A percentile compares a stretch with the other conserved stretches of the same genome.
Conservation (phyloP, 2,329 filamentous ascomycete species). For the Pseudogymnoascus sp. region DNA sequence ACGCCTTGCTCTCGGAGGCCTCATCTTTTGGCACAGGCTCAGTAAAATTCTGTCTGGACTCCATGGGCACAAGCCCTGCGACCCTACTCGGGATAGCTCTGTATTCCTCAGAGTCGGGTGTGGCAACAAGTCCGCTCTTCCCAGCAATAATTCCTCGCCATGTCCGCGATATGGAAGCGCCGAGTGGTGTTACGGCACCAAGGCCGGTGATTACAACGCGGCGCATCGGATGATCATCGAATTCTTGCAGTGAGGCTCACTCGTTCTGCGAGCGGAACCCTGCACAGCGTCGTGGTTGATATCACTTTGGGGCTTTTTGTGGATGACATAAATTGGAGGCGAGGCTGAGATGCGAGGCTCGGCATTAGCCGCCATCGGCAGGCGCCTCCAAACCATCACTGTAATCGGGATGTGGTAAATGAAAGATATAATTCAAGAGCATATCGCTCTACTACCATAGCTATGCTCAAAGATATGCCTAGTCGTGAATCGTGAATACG, state of each 20-base stretch:
- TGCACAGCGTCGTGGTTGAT: neutral
- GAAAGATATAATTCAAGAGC: neutral
- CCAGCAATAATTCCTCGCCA: conserved; percentile 77
- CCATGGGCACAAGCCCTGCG: conserved; percentile 69
- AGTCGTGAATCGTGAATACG: neutral
- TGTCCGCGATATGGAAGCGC: conserved; percentile 66
- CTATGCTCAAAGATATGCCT: neutral
- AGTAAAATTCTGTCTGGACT: conserved; percentile 19
- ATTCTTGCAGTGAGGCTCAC: neutral
- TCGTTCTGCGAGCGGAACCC: neutral
- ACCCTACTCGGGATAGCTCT: conserved; percentile 72
- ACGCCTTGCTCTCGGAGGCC: conserved; percentile 25
- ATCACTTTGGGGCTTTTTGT: neutral
- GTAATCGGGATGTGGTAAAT: neutral
- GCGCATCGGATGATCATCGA: conserved; percentile 34
- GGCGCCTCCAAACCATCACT: neutral
- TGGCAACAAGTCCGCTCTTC: conserved; percentile 70
- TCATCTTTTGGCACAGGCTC: conserved; percentile 23
- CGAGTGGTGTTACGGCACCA: conserved; percentile 75
- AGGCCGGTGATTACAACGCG: conserved; percentile 79
- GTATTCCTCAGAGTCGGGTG: conserved; percentile 39
- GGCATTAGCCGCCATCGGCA: neutral
- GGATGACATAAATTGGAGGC: neutral
- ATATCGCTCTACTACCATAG: neutral
- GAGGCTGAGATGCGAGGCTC: conserved; percentile 2